Evolutionary conservation across 164 flowering plant genomes (phyloP), one percentile per base, ranked within the genome.

Genomic region (Nymphaea colorata): DNA sequence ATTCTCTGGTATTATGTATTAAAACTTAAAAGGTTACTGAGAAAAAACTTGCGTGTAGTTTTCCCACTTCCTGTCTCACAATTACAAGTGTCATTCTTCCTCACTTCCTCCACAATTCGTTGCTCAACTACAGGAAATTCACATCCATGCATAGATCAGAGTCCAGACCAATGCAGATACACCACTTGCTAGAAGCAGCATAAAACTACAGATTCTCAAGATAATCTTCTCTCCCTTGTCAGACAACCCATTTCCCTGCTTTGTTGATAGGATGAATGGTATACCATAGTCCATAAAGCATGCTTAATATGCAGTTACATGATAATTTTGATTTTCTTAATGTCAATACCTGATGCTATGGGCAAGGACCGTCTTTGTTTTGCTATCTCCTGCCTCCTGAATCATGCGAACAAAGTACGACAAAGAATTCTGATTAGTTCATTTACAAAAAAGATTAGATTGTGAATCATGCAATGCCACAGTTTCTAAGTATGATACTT

Each of bases 61-160:
- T 94, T 94, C 63, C 95, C 98, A 70, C 98, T 94, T 74, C 98
- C 97, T 70, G 98, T 91, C 79, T 91, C 97, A 94, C 97, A 71
- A 94, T 84, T 61, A 94, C 88, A 68, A 91, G 71, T 83, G 71
- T 86, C 89, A 71, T 91, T 74, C 11, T 82, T 86, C 65, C 75
- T 78, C 67, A 94, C 92, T 81, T 88, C 96, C 68, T 94, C 89
- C 63, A 87, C 70, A 59, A 91, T 83, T 61, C 80, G 72, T 71
- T 73, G 84, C 83, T 88, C 90, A 78, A 85, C 96, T 86, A 66
- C 55, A 68, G 68, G 12, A 66, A 60, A 15, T 18, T 68, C 17
- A 70, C 16, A 42, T 55, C 42, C 15, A 4, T 36, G 64, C 62
- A 15, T 42, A 70, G 16, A 60, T 47, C 11, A 42, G 36, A 61